These are phyloP conservation scores for Podospora fimiseda DNA, from an alignment of 495 filamentous ascomycete genomes.

Conservation along the genomic window DNA sequence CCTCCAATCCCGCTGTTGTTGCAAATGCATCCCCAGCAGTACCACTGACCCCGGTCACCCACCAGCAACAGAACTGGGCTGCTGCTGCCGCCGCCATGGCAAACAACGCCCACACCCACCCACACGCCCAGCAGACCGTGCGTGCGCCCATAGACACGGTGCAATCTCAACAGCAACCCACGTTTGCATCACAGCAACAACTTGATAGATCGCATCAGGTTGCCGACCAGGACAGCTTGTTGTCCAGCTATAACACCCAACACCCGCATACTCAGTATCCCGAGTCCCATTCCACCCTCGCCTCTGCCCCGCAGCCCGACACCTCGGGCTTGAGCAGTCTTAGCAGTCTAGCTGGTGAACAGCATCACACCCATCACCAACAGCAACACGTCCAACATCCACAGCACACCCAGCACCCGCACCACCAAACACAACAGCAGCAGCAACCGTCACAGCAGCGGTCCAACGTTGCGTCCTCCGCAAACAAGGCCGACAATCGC, in stretches of 20 bases:
- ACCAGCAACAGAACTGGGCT: slow-evolving; percentile 16
- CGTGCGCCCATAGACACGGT: slow-evolving; percentile 29
- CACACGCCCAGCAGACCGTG: slow-evolving; percentile 17
- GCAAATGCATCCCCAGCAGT: not conserved
- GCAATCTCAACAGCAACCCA: slow-evolving; percentile 17
- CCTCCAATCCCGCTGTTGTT: slow-evolving; percentile 22
- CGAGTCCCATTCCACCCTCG: slow-evolving; percentile 23
- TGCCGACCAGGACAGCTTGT: slow-evolving; percentile 24
- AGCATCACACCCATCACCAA: slow-evolving; percentile 12
- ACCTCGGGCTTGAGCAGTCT: slow-evolving; percentile 19
- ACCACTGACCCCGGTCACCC: slow-evolving; percentile 12
- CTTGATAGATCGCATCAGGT: slow-evolving; percentile 27
- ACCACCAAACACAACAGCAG: slow-evolving; percentile 16
- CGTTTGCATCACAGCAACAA: slow-evolving; percentile 29
- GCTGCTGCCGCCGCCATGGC: slow-evolving; percentile 10
- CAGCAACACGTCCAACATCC: slow-evolving; percentile 5
- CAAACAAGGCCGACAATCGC: slow-evolving; percentile 21
- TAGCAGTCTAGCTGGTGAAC: slow-evolving; percentile 21
- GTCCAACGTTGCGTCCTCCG: slow-evolving; percentile 8
- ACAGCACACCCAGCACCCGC: slow-evolving; percentile 18
- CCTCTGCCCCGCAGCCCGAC: slow-evolving; percentile 21
- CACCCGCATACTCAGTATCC: slow-evolving; percentile 26
- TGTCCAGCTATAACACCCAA: slow-evolving; percentile 27
- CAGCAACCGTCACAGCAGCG: slow-evolving; percentile 12
- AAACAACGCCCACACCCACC: slow-evolving; percentile 11